These are phyloP conservation scores for Trichoderma asperellum DNA, from an alignment of 2,329 filamentous ascomycete genomes.

Conservation along the genomic window DNA sequence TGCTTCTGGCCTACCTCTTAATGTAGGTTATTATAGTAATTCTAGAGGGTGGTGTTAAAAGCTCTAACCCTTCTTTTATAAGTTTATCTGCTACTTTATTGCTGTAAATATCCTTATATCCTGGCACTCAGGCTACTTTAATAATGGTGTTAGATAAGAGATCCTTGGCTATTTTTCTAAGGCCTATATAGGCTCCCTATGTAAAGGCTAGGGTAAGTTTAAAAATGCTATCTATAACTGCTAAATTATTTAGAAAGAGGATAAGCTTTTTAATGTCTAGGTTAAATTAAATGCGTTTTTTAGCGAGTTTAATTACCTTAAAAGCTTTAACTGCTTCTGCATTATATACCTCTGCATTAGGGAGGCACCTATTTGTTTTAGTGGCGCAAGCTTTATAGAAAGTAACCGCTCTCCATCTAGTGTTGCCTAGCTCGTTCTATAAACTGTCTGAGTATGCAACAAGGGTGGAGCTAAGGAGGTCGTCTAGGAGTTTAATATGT, in stretches of 20 bases:
- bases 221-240: neutral
- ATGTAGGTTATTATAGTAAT: no score
- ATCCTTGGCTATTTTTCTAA: neutral
- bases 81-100: neutral
- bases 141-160: neutral
- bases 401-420: neutral
- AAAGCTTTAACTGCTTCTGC: neutral
- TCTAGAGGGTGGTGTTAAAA: neutral
- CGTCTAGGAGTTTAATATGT: neutral
- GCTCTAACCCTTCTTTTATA: neutral
- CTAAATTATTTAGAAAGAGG: neutral
- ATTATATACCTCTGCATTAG: neutral
- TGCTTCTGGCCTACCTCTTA: no score
- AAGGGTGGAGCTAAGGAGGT: neutral
- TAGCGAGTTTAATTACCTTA: neutral
- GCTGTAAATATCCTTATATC: neutral
- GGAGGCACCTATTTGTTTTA: neutral
- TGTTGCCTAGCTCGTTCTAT: neutral
- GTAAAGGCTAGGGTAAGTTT: neutral
- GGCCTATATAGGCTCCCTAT: neutral
- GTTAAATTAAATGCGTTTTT: neutral
- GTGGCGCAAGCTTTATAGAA: neutral
- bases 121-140: neutral
- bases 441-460: neutral
- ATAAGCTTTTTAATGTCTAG: neutral